A percentile compares a stretch with the other conserved stretches of the same genome.
phyloP scores from a whole-genome alignment of 176 grass and related monocot species.

The Oryza coarctata region DNA sequence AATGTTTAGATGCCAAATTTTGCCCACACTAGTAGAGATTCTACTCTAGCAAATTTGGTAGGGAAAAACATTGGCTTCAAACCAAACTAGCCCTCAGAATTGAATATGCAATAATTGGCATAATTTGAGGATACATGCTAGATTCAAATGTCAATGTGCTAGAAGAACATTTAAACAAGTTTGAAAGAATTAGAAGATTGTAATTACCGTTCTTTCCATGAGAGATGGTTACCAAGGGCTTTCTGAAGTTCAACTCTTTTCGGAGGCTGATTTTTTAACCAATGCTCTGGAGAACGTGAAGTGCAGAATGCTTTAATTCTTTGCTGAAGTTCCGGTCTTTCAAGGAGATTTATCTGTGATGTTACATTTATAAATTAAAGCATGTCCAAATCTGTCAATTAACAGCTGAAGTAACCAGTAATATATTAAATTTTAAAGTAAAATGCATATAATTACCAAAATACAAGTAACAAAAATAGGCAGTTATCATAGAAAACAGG shows the following conservation, averaged over 20 bases:
- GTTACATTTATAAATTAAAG: conserved; percentile 21
- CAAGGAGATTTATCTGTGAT: conserved; percentile 91
- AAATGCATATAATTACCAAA: not conserved
- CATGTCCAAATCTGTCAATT: conserved; percentile 6
- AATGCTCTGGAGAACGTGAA: conserved; percentile 82
- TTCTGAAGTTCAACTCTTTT: conserved; percentile 98
- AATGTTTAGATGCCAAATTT: no score
- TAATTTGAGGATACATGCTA: conserved; percentile 1
- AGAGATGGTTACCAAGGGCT: conserved; percentile 98
- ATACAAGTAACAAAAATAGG: not conserved
- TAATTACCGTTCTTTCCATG: conserved; percentile 93
- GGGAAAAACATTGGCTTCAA: no score
- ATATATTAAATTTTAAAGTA: not conserved
- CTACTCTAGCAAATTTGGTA: no score
- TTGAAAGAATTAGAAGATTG: conserved; percentile 27
- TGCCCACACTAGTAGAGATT: no score
- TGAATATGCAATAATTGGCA: conserved; percentile 10
- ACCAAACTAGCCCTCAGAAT: not conserved
- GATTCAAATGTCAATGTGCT: not conserved
- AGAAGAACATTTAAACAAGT: conserved; percentile 16
- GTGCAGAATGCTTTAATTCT: conserved; percentile 74
- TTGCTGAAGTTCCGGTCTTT: conserved; percentile 87
- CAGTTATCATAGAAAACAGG: not conserved
- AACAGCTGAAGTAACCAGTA: conserved; percentile 15
- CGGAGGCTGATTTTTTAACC: conserved; percentile 89